Evolutionary conservation across 192 early-diverging fungal genomes (phyloP).

Genomic region (Entomortierella parvispora): DNA sequence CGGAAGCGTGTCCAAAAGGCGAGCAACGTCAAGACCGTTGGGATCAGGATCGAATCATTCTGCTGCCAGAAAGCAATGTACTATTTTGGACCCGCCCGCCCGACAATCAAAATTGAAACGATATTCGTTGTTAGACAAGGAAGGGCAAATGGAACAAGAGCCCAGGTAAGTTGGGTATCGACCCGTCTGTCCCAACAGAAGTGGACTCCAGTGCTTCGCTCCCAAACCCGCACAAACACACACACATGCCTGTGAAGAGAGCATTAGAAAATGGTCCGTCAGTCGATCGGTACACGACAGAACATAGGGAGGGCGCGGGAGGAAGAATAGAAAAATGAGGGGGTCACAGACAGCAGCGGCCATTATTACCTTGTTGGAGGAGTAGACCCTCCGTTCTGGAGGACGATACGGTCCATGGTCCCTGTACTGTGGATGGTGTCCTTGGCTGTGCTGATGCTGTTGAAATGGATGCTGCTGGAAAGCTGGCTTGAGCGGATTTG

Average conservation of each 20-base stretch:
- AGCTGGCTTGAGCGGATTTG: constrained; percentile 42
- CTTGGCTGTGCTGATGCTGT: background rate
- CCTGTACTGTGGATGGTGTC: background rate
- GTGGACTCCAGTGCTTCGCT: no score
- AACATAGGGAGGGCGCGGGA: constrained; percentile 7
- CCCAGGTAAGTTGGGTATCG: background rate
- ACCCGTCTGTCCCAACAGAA: background rate
- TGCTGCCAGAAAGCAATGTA: constrained; percentile 56
- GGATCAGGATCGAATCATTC: constrained; percentile 60
- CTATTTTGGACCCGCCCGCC: constrained; percentile 11
- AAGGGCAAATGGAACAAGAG: background rate
- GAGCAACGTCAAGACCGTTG: constrained; percentile 64
- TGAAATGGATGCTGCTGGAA: constrained; percentile 43
- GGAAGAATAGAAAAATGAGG: background rate
- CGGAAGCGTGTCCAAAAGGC: constrained; percentile 76
- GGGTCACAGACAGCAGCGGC: background rate
- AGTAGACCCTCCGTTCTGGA: constrained; percentile 26
- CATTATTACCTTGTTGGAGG: constrained; percentile 58
- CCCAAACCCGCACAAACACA: no score
- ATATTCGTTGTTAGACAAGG: background rate
- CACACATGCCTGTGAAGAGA: no score
- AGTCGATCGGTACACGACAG: no score
- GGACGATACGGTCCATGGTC: constrained; percentile 12
- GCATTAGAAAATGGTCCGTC: no score
- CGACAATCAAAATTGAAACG: background rate